phyloP scores from a whole-genome alignment of 1,284 basidiomycete species.

The Heterobasidion irregulare region DNA sequence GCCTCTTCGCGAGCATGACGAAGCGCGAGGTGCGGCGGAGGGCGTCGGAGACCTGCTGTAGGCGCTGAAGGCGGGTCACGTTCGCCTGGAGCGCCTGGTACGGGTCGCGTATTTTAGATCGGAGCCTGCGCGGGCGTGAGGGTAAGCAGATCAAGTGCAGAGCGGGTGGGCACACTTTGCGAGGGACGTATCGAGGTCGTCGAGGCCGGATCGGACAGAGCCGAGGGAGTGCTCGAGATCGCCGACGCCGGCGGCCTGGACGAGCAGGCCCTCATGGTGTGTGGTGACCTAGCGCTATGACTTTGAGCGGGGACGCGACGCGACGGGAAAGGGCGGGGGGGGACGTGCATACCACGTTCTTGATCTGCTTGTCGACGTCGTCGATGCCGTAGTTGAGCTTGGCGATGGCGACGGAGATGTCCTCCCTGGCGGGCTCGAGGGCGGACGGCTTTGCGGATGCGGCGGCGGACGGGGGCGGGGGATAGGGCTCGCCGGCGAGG shows the following conservation, averaged over 20 bases:
- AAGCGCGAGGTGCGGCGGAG: constrained; percentile 78
- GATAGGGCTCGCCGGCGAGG: constrained; percentile 72
- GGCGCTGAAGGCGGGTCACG: constrained; percentile 64
- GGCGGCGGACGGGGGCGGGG: constrained; percentile 25
- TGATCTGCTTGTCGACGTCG: constrained; percentile 82
- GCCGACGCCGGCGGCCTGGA: constrained; percentile 60
- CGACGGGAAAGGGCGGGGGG: neutral
- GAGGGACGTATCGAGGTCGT: constrained; percentile 61
- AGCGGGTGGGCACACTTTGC: constrained; percentile 48
- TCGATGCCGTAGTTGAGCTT: constrained; percentile 81
- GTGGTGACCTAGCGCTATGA: constrained; percentile 41
- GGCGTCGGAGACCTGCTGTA: constrained; percentile 79
- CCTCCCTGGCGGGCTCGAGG: constrained; percentile 67
- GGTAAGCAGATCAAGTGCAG: constrained; percentile 7
- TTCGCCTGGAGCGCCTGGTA: constrained; percentile 66
- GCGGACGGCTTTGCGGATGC: constrained; percentile 25
- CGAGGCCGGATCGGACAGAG: constrained; percentile 54
- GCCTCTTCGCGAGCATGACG: constrained; percentile 68
- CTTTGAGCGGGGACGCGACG: neutral
- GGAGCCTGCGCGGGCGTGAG: constrained; percentile 43
- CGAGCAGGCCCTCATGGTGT: constrained; percentile 69
- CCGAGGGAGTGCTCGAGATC: constrained; percentile 55
- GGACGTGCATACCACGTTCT: constrained; percentile 62
- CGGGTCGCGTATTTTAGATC: constrained; percentile 76
- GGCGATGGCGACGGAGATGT: constrained; percentile 79